Evolutionary conservation across 768 basidiomycete species (phyloP), one percentile per base, ranked within the genome.

Genomic region (Pleurotus platypus): DNA sequence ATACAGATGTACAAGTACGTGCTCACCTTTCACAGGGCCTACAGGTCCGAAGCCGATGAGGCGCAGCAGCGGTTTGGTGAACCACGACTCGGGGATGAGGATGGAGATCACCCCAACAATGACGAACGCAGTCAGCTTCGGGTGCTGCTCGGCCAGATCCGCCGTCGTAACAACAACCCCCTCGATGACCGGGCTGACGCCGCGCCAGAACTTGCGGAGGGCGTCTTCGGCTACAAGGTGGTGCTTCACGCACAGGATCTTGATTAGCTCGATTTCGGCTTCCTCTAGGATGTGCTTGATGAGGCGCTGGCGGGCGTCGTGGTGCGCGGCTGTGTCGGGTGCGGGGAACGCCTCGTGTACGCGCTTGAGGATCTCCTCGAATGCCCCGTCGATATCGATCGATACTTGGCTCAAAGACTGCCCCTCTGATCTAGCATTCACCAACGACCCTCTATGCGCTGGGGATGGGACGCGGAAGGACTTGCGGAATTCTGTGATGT

Each of bases 11-110:
- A 5, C n/a, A n/a, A 12, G 20, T n/a, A 26, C 24, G n/a, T 27
- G 48, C 15, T n/a, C 30, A 72, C 73, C 70, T 70, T 72, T 69
- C 3, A 66, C 62, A 4, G 70, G 69, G 4, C 72, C 73, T 13
- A n/a, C 26, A 9, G 68, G 67, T 0, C 70, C 69, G 54, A 75
- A 74, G n/a, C 75, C 75, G 55, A 77, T 71, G 2, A 74, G 5
- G 2, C 65, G 49, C 11, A 73, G 54, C 6, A 75, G 9, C 6
- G 65, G 69, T 15, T 71, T 68, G 26, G 72, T 57, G 13, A 78
- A 9, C 62, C 59, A 64, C 18, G 39, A 47, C 49, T 73, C 69
- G 2, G 74, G 73, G 22, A 74, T 57, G 54, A 74, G 50, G 37
- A 70, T 8, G 8, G 65, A 38, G 8, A 63, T 62, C 4, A 40